A percentile compares a stretch with the other conserved stretches of the same genome.
Evolutionary conservation across 1,284 basidiomycete species (phyloP).

Genomic region (Malassezia sp.): DNA sequence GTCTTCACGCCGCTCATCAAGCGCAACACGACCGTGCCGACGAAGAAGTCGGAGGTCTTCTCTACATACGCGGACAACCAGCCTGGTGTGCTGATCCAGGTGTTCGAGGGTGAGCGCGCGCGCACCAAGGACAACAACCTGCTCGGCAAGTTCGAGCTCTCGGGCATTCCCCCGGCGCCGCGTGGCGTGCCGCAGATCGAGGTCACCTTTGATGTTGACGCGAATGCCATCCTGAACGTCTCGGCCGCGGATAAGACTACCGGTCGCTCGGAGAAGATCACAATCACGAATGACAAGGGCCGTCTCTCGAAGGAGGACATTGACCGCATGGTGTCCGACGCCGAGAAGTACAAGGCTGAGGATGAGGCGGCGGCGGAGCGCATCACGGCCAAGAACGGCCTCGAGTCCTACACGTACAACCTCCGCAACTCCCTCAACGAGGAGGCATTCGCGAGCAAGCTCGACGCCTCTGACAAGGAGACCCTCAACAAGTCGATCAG

Average conservation of each 20-base stretch:
- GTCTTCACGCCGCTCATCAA: slow-evolving; percentile 96
- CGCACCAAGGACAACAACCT: slow-evolving; percentile 99
- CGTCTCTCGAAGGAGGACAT: slow-evolving; percentile 97
- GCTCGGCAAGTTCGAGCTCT: slow-evolving; percentile 96
- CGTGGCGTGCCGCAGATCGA: slow-evolving; percentile 97
- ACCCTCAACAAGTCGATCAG: slow-evolving; percentile 73
- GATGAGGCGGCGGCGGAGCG: slow-evolving; percentile 53
- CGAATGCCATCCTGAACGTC: slow-evolving; percentile 95
- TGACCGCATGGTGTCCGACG: slow-evolving; percentile 65
- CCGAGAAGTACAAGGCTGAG: slow-evolving; percentile 65
- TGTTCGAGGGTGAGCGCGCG: slow-evolving; percentile 97
- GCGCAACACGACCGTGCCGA: slow-evolving; percentile 96
- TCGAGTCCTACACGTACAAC: slow-evolving; percentile 93
- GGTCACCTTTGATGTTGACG: slow-evolving; percentile 97
- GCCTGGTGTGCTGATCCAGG: slow-evolving; percentile 95
- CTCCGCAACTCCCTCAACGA: slow-evolving; percentile 62
- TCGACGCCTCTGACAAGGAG: slow-evolving; percentile 74
- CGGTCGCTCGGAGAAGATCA: slow-evolving; percentile 83
- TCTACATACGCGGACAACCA: slow-evolving; percentile 99
- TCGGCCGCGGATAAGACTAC: slow-evolving; percentile 94
- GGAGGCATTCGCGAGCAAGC: slow-evolving; percentile 57
- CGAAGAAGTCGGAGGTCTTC: slow-evolving; percentile 98
- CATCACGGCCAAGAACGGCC: slow-evolving; percentile 64
- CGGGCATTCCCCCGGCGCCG: slow-evolving; percentile 92
- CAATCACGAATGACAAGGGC: slow-evolving; percentile 97